Evolutionary conservation across 495 filamentous ascomycete genomes (phyloP).

Genomic region (Schizothecium vesticola): DNA sequence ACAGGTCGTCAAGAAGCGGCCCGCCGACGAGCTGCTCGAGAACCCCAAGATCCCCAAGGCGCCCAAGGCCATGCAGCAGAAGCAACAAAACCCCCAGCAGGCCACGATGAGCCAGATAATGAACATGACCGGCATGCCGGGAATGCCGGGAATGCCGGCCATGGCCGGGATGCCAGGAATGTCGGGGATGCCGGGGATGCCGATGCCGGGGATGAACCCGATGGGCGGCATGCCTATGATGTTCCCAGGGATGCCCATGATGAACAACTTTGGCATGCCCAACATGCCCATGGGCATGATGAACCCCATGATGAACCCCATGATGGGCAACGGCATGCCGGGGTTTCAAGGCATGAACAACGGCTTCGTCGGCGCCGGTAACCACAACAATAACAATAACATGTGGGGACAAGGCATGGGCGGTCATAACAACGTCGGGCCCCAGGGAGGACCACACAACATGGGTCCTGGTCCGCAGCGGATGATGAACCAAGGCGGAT

Average conservation of each 20-base stretch:
- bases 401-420: slow-evolving; percentile 2
- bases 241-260: slow-evolving; percentile 22
- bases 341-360: slow-evolving; percentile 33
- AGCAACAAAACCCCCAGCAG: slow-evolving; percentile 34
- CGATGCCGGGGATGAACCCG: slow-evolving; percentile 34
- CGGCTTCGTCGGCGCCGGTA: slow-evolving; percentile 16
- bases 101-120: slow-evolving; percentile 37
- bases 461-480: neutral
- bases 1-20: slow-evolving; percentile 64
- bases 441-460: neutral
- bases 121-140: slow-evolving; percentile 37
- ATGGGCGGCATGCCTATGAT: slow-evolving; percentile 25
- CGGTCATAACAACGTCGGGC: too few species aligned
- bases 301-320: slow-evolving; percentile 45
- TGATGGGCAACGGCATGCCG: slow-evolving; percentile 49
- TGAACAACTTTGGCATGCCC: slow-evolving; percentile 27
- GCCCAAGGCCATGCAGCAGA: slow-evolving; percentile 53
- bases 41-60: slow-evolving; percentile 60
- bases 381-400: slow-evolving; percentile 28
- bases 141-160: slow-evolving; percentile 28
- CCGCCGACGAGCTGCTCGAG: slow-evolving; percentile 66
- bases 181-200: slow-evolving; percentile 35
- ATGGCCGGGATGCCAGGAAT: slow-evolving; percentile 30
- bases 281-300: slow-evolving; percentile 35
- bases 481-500: neutral